These are phyloP conservation scores for Silybum marianum DNA, from an alignment of 129 eudicot species.

Conservation along the genomic window DNA sequence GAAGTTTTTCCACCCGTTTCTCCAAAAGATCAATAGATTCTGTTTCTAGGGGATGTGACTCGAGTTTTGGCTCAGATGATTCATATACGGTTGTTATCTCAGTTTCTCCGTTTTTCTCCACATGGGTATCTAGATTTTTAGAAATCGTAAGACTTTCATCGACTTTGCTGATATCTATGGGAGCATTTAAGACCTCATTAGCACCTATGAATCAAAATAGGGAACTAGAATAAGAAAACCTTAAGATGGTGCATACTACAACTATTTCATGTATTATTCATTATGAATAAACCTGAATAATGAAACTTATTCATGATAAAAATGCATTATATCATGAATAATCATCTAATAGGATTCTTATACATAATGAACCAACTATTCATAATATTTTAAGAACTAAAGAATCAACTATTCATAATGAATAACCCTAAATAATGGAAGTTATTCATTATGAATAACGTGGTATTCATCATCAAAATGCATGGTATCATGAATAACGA, in stretches of 20 bases:
- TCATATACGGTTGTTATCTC: slow-evolving; percentile 14
- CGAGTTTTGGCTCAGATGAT: slow-evolving; percentile 29
- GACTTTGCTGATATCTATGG: slow-evolving; percentile 19
- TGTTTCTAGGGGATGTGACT: slow-evolving; percentile 22
- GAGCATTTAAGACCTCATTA: slow-evolving; percentile 22
- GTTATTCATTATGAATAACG: not conserved
- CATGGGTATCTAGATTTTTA: slow-evolving; percentile 13
- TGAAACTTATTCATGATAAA: not conserved
- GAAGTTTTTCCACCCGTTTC: slow-evolving; percentile 20
- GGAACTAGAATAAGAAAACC: slow-evolving; percentile 14
- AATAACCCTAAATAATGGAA: no score
- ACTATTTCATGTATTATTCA: not conserved
- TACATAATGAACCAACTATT: no score
- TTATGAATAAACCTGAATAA: not conserved
- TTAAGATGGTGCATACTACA: not conserved
- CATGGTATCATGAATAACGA: not conserved
- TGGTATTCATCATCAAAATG: not conserved
- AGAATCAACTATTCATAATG: not conserved
- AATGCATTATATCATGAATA: not conserved
- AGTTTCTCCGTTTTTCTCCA: slow-evolving; percentile 25
- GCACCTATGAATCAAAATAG: slow-evolving; percentile 25
- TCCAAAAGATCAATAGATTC: slow-evolving; percentile 14
- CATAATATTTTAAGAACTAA: no score
- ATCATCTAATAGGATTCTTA: no score
- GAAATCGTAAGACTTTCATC: not conserved